Conservation (phyloP, 106 monocot species). For the Apostasia ramifera region DNA sequence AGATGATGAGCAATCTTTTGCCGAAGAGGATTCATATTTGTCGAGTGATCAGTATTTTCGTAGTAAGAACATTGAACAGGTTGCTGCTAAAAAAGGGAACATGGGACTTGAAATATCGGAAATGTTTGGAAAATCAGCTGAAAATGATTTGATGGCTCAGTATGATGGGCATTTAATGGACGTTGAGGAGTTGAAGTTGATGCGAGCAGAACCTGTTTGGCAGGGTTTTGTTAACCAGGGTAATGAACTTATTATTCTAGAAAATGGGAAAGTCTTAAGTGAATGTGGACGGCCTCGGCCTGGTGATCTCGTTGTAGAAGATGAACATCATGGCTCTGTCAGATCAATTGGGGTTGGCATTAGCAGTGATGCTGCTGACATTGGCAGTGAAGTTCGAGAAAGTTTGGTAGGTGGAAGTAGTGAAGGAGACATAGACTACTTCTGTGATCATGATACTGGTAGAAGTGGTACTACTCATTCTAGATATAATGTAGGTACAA, state of each 20-base stretch:
- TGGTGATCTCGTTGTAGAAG: conserved; percentile 65
- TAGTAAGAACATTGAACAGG: conserved; percentile 38
- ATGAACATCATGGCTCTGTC: conserved; percentile 85
- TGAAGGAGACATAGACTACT: conserved; percentile 84
- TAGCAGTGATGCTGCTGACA: conserved; percentile 86
- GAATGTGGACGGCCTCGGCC: conserved; percentile 31
- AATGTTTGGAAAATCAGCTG: conserved; percentile 26
- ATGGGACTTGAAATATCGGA: conserved; percentile 30
- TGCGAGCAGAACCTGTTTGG: conserved; percentile 86
- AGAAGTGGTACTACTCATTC: conserved; percentile 32
- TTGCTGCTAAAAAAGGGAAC: conserved; percentile 29
- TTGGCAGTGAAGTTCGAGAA: conserved; percentile 83
- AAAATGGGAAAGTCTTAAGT: conserved; percentile 45
- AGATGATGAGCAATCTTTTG: conserved; percentile 86
- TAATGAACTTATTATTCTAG: conserved; percentile 50
- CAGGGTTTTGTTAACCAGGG: conserved; percentile 85
- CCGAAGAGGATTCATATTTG: conserved; percentile 87
- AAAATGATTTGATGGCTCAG: conserved; percentile 64
- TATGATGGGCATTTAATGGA: conserved; percentile 88
- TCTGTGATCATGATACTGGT: conserved; percentile 46
- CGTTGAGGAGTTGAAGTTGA: conserved; percentile 74
- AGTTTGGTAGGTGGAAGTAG: conserved; percentile 80
- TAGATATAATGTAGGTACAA: conserved; percentile 25
- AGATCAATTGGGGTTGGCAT: conserved; percentile 97
- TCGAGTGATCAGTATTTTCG: conserved; percentile 77